Conservation (phyloP, 2,329 filamentous ascomycete genomes). For the Colletotrichum phormii region DNA sequence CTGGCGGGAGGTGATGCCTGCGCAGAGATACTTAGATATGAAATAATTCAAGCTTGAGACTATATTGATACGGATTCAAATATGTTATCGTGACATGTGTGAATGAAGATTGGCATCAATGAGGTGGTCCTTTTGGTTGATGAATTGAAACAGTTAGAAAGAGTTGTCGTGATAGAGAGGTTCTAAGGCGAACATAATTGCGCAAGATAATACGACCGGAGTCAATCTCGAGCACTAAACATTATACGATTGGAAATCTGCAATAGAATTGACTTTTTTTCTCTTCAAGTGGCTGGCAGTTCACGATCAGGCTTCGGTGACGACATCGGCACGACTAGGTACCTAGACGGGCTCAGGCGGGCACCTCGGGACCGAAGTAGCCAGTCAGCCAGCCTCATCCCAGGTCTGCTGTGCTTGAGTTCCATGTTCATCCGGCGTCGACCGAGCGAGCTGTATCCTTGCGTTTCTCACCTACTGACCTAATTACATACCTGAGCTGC, state of each 20-base stretch:
- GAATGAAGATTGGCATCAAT: too few species aligned
- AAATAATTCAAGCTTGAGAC: constrained; percentile 16
- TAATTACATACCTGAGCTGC: too few species aligned
- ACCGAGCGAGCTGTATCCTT: constrained; percentile 4
- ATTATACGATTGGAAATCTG: neutral
- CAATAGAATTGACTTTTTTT: neutral
- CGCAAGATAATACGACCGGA: too few species aligned
- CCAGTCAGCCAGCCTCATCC: neutral
- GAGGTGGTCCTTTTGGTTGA: too few species aligned
- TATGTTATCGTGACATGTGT: too few species aligned
- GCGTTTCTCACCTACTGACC: neutral
- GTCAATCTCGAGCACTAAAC: neutral
- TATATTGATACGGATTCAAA: neutral
- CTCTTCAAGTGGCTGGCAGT: neutral
- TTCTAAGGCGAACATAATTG: too few species aligned
- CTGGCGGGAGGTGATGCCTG: neutral
- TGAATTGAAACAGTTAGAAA: too few species aligned
- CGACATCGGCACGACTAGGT: neutral
- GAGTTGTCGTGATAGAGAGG: too few species aligned
- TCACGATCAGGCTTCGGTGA: neutral
- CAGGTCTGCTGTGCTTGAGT: neutral
- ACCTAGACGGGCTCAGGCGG: neutral
- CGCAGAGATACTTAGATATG: constrained; percentile 21
- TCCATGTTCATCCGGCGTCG: neutral
- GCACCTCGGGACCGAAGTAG: neutral